Percentiles rank a stretch among this genome's conserved stretches.
These are phyloP conservation scores for Podila clonocystis DNA, from an alignment of 192 early-diverging fungal species.

Conservation along the genomic window DNA sequence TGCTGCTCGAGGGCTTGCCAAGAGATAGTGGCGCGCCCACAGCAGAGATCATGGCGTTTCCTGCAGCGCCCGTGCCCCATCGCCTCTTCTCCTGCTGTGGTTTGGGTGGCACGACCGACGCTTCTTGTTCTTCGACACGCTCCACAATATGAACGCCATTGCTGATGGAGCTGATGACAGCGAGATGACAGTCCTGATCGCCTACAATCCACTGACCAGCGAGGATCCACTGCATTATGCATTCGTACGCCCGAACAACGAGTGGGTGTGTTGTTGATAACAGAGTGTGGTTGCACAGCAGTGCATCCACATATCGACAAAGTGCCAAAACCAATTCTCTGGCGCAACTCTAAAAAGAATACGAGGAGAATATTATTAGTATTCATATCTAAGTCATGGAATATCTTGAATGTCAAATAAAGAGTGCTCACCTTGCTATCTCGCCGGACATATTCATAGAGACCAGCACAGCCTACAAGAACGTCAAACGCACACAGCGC, in stretches of 20 bases:
- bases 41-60: conserved; percentile 45
- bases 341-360: conserved; percentile 62
- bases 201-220: conserved; percentile 81
- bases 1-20: conserved; percentile 29
- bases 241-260: conserved; percentile 79
- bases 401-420: background rate
- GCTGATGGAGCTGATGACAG: conserved; percentile 74
- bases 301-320: conserved; percentile 75
- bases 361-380: background rate
- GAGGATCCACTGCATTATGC: conserved; percentile 78
- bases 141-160: conserved; percentile 75
- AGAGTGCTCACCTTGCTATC: conserved; percentile 66
- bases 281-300: conserved; percentile 58
- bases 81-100: conserved; percentile 47
- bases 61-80: conserved; percentile 38
- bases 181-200: conserved; percentile 73
- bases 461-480: conserved; percentile 66
- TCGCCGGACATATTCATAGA: conserved; percentile 71
- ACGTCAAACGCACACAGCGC: conserved; percentile 71
- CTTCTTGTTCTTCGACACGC: conserved; percentile 59
- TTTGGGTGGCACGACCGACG: conserved; percentile 49
- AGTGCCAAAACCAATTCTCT: conserved; percentile 75
- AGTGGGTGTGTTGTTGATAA: conserved; percentile 61
- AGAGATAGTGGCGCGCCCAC: conserved; percentile 39
- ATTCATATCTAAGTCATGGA: background rate